phyloP scores from a whole-genome alignment of 495 filamentous ascomycete species.

The Penicillium nucicola region DNA sequence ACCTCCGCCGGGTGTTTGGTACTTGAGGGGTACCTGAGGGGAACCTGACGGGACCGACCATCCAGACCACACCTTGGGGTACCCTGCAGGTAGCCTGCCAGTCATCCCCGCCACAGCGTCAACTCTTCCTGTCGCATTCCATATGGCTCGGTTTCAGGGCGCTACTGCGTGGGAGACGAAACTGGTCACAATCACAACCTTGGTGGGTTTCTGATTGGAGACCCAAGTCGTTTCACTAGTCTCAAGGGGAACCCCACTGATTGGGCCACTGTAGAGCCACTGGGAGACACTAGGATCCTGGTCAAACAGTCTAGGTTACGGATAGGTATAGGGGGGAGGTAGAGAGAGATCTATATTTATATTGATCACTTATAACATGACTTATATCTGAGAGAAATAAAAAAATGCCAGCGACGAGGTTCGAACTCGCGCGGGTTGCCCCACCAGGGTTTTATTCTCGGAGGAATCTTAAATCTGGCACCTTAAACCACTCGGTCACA shows the following conservation, averaged over 20 bases:
- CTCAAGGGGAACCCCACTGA: neutral
- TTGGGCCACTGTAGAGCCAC: neutral
- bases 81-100: neutral
- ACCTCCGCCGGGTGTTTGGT: too few relatives aligned
- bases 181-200: conserved; percentile 9
- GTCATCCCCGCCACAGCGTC: conserved; percentile 9
- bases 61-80: neutral
- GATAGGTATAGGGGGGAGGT: too few relatives aligned
- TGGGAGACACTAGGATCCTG: neutral
- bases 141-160: neutral
- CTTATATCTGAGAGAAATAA: too few relatives aligned
- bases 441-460: too few relatives aligned
- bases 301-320: conserved; percentile 4
- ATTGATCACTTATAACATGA: too few relatives aligned
- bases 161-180: conserved; percentile 6
- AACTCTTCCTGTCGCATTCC: conserved; percentile 1
- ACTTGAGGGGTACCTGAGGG: neutral
- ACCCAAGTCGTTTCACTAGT: neutral
- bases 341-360: too few relatives aligned
- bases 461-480: too few relatives aligned
- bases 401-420: too few relatives aligned
- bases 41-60: neutral
- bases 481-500: too few relatives aligned
- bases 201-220: conserved; percentile 5
- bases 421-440: too few relatives aligned